Base-by-base conservation (phyloP, 202 grass and related monocot species). In the Schoenoplectus tabernaemontani region DNA sequence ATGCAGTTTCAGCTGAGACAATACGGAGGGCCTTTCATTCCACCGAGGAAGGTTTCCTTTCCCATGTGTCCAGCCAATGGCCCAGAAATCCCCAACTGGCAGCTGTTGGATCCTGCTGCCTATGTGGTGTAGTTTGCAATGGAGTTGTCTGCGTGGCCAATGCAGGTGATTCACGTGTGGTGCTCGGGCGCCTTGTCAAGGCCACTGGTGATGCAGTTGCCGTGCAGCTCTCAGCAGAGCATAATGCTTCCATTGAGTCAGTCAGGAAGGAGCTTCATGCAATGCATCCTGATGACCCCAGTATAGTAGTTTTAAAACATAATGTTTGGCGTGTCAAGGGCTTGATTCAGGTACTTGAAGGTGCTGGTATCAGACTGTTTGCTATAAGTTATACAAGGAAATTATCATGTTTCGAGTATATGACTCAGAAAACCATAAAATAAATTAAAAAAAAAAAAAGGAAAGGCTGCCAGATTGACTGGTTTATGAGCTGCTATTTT, bases 261-360 rank as follows among this genome's bases (percentile, higher is more conserved):
- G 90, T 97, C 85, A 86, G 93, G 82, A 89, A 87, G 70, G 93
- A 97, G 79, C 59, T 97, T 66, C 83, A 89, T 48, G 47, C 81
- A 62, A 77, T 86, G 82, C 93, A 97, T 84, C 88, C 90, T 67
- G 83, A 97, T 71, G 93, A 97, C 86, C 88, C 91, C 20, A 85
- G 84, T 8, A 88, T 97, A 58, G 93, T 97, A 54, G 87, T 97
- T 77, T 88, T 97, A 2, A 97, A 93, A 79, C 93, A 97, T 89
- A 97, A 97, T 65, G 90, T 97, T 69, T 97, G 93, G 93, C 90
- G 93, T 24, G 90, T 97, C 73, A 97, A 97, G 85, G 93, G 93
- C 69, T 54, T 97, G 78, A 97, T 96, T 56, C 92, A 96, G 93
- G 93, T 97, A 89, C 12, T 60, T 9, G 42, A 51, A 34, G 2